A percentile compares a stretch with the other conserved stretches of the same genome.
phyloP scores from a whole-genome alignment of 2,329 filamentous ascomycete genomes.

The Alternaria rosae region DNA sequence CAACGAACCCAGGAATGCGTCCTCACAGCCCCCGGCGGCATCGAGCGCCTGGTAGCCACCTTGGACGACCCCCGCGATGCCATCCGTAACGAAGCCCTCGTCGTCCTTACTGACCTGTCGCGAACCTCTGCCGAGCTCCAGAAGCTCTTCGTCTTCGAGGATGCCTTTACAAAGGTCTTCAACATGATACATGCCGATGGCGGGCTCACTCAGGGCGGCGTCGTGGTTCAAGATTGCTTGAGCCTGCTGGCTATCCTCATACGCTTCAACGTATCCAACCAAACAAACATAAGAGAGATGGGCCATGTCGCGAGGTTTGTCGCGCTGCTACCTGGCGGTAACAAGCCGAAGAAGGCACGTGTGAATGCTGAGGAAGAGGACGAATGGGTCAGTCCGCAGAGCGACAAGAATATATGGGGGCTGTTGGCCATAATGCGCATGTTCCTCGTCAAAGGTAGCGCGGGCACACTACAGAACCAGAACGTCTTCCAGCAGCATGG shows the following conservation, averaged over 20 bases:
- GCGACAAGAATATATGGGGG: constrained; percentile 91
- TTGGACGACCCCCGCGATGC: constrained; percentile 88
- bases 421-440: constrained; percentile 84
- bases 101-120: constrained; percentile 87
- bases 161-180: constrained; percentile 88
- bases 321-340: constrained; percentile 69
- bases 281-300: constrained; percentile 91
- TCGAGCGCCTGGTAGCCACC: constrained; percentile 82
- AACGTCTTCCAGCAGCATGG: constrained; percentile 83
- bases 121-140: constrained; percentile 87
- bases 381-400: constrained; percentile 77
- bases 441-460: constrained; percentile 82
- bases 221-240: constrained; percentile 90
- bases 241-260: constrained; percentile 90
- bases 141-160: constrained; percentile 94
- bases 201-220: constrained; percentile 79
- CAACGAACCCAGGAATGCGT: constrained; percentile 96
- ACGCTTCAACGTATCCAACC: constrained; percentile 86
- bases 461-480: constrained; percentile 84
- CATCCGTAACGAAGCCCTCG: constrained; percentile 81
- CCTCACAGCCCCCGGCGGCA: constrained; percentile 85
- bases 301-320: constrained; percentile 79
- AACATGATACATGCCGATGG: constrained; percentile 83
- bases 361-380: constrained; percentile 66
- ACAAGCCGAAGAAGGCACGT: constrained; percentile 62